phyloP scores from a whole-genome alignment of 2,329 filamentous ascomycete genomes.

The Sclerotinia minor region DNA sequence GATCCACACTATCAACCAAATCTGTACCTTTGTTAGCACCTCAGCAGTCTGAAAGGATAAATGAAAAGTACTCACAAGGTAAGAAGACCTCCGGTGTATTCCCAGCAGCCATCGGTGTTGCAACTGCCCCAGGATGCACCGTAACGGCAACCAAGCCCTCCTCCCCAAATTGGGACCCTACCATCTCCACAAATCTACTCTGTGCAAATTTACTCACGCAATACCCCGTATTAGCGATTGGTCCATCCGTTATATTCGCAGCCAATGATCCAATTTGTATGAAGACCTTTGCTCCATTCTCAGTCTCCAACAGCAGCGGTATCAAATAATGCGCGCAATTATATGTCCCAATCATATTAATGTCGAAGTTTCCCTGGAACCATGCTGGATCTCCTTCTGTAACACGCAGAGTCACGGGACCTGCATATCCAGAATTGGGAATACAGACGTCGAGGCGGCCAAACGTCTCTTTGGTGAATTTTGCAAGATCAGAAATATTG shows the following conservation, averaged over 20 bases:
- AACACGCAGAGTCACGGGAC: constrained; percentile 21
- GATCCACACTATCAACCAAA: constrained; percentile 23
- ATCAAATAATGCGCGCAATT: constrained; percentile 19
- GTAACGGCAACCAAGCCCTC: constrained; percentile 17
- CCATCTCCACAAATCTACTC: constrained; percentile 21
- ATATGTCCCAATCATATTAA: constrained; percentile 21
- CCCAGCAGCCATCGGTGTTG: constrained; percentile 11
- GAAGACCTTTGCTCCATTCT: constrained; percentile 10
- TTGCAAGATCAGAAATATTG: constrained; percentile 3
- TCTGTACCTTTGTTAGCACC: neutral
- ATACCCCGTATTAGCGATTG: constrained; percentile 24
- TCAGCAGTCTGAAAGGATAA: neutral
- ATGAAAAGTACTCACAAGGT: constrained; percentile 15
- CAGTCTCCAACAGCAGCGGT: constrained; percentile 16
- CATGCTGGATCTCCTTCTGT: constrained; percentile 17
- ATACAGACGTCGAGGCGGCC: constrained; percentile 25
- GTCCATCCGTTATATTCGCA: constrained; percentile 2
- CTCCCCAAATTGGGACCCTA: constrained; percentile 6
- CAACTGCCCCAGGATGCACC: constrained; percentile 22
- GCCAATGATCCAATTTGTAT: constrained; percentile 19
- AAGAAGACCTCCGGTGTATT: constrained; percentile 23
- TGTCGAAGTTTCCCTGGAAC: constrained; percentile 19
- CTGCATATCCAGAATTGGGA: constrained; percentile 22
- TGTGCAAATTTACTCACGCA: constrained; percentile 26
- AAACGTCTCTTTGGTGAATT: neutral